Percentiles rank a stretch among this genome's conserved stretches.
These are phyloP conservation scores for Kalaharituber pfeilii DNA, from an alignment of 2,329 filamentous ascomycete genomes.

Conservation along the genomic window DNA sequence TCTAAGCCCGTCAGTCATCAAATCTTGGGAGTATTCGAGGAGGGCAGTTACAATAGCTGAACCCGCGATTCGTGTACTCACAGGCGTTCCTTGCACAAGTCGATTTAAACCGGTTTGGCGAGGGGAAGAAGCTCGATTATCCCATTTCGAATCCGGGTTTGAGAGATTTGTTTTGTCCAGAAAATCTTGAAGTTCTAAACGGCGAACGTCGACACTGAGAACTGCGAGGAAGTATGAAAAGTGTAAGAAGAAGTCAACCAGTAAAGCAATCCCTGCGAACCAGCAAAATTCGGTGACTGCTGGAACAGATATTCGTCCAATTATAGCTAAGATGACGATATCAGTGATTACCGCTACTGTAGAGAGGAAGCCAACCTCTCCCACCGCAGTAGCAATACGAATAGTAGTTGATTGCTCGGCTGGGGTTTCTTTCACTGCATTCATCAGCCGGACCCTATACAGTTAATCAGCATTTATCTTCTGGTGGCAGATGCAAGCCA, in stretches of 20 bases:
- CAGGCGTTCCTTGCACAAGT: constrained; percentile 10
- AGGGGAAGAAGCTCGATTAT: neutral
- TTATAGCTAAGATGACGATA: constrained; percentile 43
- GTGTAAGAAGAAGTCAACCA: constrained; percentile 62
- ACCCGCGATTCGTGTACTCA: constrained; percentile 50
- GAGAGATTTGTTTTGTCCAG: constrained; percentile 33
- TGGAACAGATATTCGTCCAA: constrained; percentile 50
- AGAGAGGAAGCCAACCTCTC: constrained; percentile 52
- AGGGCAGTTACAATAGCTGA: constrained; percentile 37
- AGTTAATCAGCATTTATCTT: constrained; percentile 1
- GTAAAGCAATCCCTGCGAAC: constrained; percentile 55
- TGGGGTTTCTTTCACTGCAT: constrained; percentile 55
- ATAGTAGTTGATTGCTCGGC: constrained; percentile 49
- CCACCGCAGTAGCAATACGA: constrained; percentile 56
- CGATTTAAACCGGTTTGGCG: neutral
- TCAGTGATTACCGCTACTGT: constrained; percentile 53
- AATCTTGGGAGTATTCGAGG: neutral
- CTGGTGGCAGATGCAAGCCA: neutral
- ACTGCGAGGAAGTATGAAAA: constrained; percentile 67
- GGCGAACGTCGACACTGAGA: constrained; percentile 58
- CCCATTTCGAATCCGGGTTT: constrained; percentile 1
- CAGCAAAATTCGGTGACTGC: constrained; percentile 59
- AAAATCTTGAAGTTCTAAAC: constrained; percentile 58
- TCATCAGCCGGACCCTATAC: constrained; percentile 51
- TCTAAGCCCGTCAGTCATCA: constrained; percentile 23